Conservation (phyloP, 345 rosid genomes). For the Bruguiera sexangula region DNA sequence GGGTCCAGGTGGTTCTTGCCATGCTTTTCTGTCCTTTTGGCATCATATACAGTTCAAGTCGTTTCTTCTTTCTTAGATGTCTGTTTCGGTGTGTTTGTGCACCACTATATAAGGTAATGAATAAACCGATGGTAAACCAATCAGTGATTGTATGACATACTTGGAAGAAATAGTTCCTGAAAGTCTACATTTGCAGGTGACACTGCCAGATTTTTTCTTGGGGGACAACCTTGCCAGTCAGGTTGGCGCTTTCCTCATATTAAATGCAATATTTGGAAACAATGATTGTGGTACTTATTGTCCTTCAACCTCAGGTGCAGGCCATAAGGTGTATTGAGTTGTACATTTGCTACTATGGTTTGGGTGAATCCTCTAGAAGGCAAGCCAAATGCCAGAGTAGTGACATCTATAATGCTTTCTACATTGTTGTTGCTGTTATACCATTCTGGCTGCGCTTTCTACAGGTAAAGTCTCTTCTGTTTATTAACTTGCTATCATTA, state of each 20-base stretch:
- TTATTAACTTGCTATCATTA: background rate
- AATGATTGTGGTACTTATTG: slow-evolving; percentile 2
- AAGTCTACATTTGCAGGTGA: slow-evolving; percentile 42
- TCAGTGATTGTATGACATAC: background rate
- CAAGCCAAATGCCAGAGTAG: slow-evolving; percentile 58
- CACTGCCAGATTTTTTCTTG: slow-evolving; percentile 61
- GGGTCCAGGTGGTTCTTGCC: slow-evolving; percentile 40
- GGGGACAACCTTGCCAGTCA: slow-evolving; percentile 68
- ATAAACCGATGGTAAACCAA: background rate
- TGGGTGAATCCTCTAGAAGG: slow-evolving; percentile 52
- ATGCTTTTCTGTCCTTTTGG: slow-evolving; percentile 53
- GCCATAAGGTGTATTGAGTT: slow-evolving; percentile 64
- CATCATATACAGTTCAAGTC: slow-evolving; percentile 45
- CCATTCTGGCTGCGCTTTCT: slow-evolving; percentile 68
- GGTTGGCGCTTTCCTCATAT: slow-evolving; percentile 19
- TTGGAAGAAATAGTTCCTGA: background rate
- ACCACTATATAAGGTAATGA: slow-evolving; percentile 40
- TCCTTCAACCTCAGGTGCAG: slow-evolving; percentile 45
- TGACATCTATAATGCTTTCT: slow-evolving; percentile 57
- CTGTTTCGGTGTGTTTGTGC: slow-evolving; percentile 38
- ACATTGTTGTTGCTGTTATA: slow-evolving; percentile 53
- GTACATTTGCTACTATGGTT: slow-evolving; percentile 69
- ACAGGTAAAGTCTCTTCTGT: slow-evolving; percentile 39
- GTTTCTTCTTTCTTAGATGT: slow-evolving; percentile 38
- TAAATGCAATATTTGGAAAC: background rate